Evolutionary conservation across 352 stramenopile species (phyloP).

Genomic region (Saprolegnia diclina): DNA sequence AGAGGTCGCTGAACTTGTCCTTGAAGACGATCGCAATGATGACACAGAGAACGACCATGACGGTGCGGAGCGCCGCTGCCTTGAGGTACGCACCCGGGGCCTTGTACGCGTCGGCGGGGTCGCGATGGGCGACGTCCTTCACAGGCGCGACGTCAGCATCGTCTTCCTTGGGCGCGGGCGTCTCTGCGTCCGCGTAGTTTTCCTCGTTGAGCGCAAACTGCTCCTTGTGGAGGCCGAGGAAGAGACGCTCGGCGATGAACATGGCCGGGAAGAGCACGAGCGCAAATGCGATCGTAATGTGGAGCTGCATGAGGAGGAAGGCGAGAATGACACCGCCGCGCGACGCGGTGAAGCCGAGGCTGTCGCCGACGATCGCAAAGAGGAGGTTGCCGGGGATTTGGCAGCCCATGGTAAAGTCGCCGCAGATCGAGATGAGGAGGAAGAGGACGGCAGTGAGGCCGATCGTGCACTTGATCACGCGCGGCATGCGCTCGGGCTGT

Average conservation of each 20-base stretch:
- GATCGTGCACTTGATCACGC: conserved; percentile 46
- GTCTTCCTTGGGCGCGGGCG: not conserved
- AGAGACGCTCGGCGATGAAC: not conserved
- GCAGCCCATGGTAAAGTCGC: conserved; percentile 18
- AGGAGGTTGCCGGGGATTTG: conserved; percentile 28
- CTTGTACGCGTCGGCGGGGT: not conserved
- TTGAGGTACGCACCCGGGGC: conserved; percentile 9
- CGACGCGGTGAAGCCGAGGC: conserved; percentile 17
- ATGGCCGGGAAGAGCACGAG: conserved; percentile 8
- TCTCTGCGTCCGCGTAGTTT: not conserved
- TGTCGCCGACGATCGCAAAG: conserved; percentile 20
- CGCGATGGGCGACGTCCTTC: too few species aligned
- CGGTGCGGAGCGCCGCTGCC: conserved; percentile 34
- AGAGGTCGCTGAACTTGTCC: conserved; percentile 60
- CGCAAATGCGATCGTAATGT: conserved; percentile 6
- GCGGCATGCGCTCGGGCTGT: conserved; percentile 53
- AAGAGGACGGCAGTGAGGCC: conserved; percentile 44
- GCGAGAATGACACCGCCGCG: conserved; percentile 20
- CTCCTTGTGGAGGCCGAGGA: not conserved
- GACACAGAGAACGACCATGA: conserved; percentile 48
- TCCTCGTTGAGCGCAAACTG: not conserved
- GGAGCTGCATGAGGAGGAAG: conserved; percentile 24
- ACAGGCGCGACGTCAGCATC: not conserved
- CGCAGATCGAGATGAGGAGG: conserved; percentile 15
- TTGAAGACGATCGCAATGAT: conserved; percentile 36